Conservation (phyloP, 352 stramenopile genomes). For the Phytophthora pisi region DNA sequence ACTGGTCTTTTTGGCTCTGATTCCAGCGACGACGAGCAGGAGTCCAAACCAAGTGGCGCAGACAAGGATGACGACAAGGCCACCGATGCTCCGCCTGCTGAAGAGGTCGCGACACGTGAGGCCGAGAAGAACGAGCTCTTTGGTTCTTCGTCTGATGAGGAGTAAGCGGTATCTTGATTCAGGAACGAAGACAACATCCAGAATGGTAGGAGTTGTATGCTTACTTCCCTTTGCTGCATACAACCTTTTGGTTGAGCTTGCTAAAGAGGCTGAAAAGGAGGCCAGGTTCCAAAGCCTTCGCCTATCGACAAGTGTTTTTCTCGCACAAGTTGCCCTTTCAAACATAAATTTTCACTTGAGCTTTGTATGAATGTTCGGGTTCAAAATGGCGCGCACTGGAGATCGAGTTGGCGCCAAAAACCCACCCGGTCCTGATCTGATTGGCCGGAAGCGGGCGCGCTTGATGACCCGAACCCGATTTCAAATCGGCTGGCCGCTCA, state of each 20-base stretch:
- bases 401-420: constrained; percentile 26
- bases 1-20: constrained; percentile 85
- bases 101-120: constrained; percentile 38
- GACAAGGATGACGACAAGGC: constrained; percentile 26
- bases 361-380: constrained; percentile 8
- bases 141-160: constrained; percentile 80
- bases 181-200: constrained; percentile 4
- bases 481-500: constrained; percentile 21
- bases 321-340: constrained; percentile 1
- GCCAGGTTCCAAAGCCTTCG: neutral
- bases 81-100: constrained; percentile 6
- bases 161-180: constrained; percentile 44
- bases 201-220: constrained; percentile 2
- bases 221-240: constrained; percentile 9
- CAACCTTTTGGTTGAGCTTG: constrained; percentile 1
- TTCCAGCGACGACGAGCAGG: constrained; percentile 74
- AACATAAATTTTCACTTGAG: neutral
- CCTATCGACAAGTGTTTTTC: neutral
- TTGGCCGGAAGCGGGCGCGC: constrained; percentile 17
- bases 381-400: constrained; percentile 17
- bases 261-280: neutral
- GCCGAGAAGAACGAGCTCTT: constrained; percentile 87
- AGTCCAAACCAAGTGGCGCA: constrained; percentile 24
- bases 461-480: constrained; percentile 6
- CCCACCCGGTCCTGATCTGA: neutral